phyloP scores from a whole-genome alignment of 345 rosid species.

The Luvunga scandens region DNA sequence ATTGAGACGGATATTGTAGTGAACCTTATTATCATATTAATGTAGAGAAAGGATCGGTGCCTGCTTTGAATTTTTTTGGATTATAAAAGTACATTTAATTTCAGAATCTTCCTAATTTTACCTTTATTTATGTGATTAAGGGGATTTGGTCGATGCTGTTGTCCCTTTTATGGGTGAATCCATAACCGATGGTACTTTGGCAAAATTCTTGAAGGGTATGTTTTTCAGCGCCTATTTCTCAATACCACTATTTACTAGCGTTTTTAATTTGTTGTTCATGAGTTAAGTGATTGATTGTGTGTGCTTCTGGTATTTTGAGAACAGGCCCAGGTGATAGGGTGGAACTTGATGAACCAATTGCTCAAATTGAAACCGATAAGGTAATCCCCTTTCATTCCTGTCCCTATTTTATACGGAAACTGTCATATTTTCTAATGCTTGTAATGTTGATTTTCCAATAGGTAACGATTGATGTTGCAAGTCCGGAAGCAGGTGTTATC shows the following conservation, averaged over 20 bases:
- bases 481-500: conserved; percentile 84
- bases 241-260: not conserved
- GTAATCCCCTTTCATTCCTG: conserved; percentile 24
- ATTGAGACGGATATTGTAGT: not conserved
- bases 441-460: conserved; percentile 11
- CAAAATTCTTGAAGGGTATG: conserved; percentile 71
- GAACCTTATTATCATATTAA: not conserved
- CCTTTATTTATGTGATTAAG: conserved; percentile 36
- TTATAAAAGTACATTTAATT: not conserved
- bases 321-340: conserved; percentile 94
- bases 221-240: conserved; percentile 11
- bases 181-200: conserved; percentile 80
- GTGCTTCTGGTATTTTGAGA: conserved; percentile 10
- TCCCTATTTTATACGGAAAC: too few species aligned
- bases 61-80: not conserved
- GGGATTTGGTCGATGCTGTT: conserved; percentile 67
- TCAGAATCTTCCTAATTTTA: not conserved
- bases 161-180: conserved; percentile 96
- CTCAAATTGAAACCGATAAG: conserved; percentile 98
- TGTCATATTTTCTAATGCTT: not conserved
- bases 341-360: conserved; percentile 82
- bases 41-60: not conserved
- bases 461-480: conserved; percentile 61
- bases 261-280: not conserved
- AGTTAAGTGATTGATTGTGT: conserved; percentile 5